Percentiles rank a stretch among this genome's conserved stretches.
phyloP scores from a whole-genome alignment of 2,329 filamentous ascomycete species.

The Epichloe sp. region DNA sequence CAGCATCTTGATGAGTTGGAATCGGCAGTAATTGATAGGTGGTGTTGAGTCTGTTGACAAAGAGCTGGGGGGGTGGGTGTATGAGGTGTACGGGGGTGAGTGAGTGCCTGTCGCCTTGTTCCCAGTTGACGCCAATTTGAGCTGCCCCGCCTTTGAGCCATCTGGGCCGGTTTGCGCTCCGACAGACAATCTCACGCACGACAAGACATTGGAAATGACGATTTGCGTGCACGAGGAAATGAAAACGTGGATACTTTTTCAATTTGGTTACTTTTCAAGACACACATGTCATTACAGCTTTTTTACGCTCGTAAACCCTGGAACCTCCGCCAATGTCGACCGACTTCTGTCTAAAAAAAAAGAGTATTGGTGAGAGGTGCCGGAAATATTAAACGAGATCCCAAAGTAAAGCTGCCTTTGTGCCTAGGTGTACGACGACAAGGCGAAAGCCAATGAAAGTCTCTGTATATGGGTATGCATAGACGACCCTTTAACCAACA shows the following conservation, averaged over 20 bases:
- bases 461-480: neutral
- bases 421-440: too few species aligned
- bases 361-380: neutral
- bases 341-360: too few species aligned
- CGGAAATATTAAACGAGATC: neutral
- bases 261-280: too few species aligned
- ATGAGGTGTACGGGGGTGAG: neutral
- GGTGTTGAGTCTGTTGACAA: neutral
- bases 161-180: too few species aligned
- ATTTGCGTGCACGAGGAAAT: too few species aligned
- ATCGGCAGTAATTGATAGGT: neutral
- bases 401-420: neutral
- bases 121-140: too few species aligned
- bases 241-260: too few species aligned
- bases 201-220: too few species aligned
- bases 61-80: neutral
- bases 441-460: too few species aligned
- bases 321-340: neutral
- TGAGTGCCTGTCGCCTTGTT: neutral
- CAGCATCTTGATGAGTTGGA: neutral
- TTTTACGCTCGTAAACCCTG: neutral
- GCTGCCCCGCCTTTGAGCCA: neutral
- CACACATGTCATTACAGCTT: too few species aligned
- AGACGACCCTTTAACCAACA: slow-evolving; percentile 8
- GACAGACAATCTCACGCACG: too few species aligned